Evolutionary conservation across 148 eudicot species (phyloP).

Genomic region (Rhododendron kiyosumense): DNA sequence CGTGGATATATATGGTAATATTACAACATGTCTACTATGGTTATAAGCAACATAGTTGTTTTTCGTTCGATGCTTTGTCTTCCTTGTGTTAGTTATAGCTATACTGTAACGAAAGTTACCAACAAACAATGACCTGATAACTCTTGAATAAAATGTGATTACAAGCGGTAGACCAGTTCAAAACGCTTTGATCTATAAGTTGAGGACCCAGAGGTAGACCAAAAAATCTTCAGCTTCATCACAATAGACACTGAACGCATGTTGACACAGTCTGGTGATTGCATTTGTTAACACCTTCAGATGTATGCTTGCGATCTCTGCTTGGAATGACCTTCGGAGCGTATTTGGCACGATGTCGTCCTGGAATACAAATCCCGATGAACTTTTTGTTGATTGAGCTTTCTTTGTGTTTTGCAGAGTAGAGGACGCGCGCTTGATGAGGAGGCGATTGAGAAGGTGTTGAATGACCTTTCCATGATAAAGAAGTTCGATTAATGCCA

Average conservation of each 20-base stretch:
- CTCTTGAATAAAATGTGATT: background rate
- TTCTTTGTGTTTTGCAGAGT: slow-evolving; percentile 30
- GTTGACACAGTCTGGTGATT: background rate
- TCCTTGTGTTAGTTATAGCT: background rate
- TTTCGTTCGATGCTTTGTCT: background rate
- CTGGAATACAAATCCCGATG: background rate
- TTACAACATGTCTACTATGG: background rate
- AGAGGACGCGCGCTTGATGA: slow-evolving; percentile 75
- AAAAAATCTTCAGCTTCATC: background rate
- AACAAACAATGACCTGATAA: background rate
- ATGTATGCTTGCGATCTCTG: background rate
- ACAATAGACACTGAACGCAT: background rate
- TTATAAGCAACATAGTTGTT: too few species aligned
- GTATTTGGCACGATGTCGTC: background rate
- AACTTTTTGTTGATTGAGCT: background rate
- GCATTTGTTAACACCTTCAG: background rate
- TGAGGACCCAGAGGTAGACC: background rate
- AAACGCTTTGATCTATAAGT: background rate
- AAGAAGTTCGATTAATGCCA: slow-evolving; percentile 69
- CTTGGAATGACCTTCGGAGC: background rate
- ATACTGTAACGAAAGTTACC: background rate
- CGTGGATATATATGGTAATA: background rate
- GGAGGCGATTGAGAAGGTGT: slow-evolving; percentile 86
- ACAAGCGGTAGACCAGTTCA: background rate
- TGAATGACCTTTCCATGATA: slow-evolving; percentile 75